A percentile compares a stretch with the other conserved stretches of the same genome.
Evolutionary conservation across 2,329 filamentous ascomycete species (phyloP).

Genomic region (Fusarium sp.): DNA sequence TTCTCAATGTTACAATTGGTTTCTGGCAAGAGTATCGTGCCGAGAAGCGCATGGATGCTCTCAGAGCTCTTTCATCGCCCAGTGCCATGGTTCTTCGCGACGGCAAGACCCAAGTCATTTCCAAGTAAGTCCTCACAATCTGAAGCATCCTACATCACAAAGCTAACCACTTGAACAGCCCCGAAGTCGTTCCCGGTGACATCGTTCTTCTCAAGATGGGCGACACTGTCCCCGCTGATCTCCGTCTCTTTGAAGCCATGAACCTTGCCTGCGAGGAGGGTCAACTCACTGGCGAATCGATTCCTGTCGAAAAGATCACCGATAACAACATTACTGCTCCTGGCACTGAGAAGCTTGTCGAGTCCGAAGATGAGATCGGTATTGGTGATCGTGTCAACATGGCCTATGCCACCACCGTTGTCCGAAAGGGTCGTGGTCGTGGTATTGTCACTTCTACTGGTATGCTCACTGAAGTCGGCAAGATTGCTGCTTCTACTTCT

Average conservation of each 20-base stretch:
- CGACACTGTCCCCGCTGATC: constrained; percentile 79
- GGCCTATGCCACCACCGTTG: constrained; percentile 78
- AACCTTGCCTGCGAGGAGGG: constrained; percentile 85
- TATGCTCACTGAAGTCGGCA: constrained; percentile 77
- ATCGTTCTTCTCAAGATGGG: constrained; percentile 75
- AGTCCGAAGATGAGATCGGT: constrained; percentile 63
- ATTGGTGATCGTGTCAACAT: constrained; percentile 81
- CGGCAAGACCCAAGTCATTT: constrained; percentile 66
- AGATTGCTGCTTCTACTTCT: constrained; percentile 69
- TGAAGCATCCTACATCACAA: background rate
- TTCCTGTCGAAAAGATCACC: constrained; percentile 75
- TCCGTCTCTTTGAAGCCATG: constrained; percentile 77
- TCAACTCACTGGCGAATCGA: constrained; percentile 79
- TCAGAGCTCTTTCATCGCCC: constrained; percentile 70
- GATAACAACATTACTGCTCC: constrained; percentile 60
- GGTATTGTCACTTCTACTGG: constrained; percentile 79
- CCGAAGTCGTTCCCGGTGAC: constrained; percentile 77
- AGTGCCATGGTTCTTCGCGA: constrained; percentile 71
- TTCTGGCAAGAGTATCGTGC: constrained; percentile 73
- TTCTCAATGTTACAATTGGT: constrained; percentile 76
- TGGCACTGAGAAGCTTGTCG: constrained; percentile 59
- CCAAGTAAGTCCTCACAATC: constrained; percentile 59
- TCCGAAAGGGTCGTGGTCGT: constrained; percentile 77
- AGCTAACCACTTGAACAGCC: constrained; percentile 52
- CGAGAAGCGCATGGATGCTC: constrained; percentile 74